phyloP scores from a whole-genome alignment of 805 yeast genomes.

The Starmera pachycereana region DNA sequence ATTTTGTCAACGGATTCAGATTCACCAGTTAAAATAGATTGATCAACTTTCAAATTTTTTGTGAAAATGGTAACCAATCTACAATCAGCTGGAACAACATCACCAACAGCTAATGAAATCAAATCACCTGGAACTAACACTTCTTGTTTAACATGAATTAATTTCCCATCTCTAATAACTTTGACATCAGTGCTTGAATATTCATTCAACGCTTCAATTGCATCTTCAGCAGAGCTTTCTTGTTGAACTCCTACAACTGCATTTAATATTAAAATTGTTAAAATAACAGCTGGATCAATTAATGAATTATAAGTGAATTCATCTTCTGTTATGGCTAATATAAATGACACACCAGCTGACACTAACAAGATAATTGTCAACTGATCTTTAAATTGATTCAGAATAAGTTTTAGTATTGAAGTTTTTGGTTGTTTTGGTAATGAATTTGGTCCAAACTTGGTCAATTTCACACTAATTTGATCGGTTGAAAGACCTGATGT shows the following conservation, averaged over 20 bases:
- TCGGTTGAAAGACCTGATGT: slow-evolving; percentile 8
- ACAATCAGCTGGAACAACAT: slow-evolving; percentile 39
- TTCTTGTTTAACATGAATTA: slow-evolving; percentile 31
- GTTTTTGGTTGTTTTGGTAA: slow-evolving; percentile 27
- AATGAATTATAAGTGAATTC: slow-evolving; percentile 22
- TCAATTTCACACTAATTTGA: slow-evolving; percentile 9
- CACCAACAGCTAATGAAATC: slow-evolving; percentile 27
- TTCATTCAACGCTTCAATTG: slow-evolving; percentile 37
- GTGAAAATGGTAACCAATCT: slow-evolving; percentile 28
- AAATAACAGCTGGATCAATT: slow-evolving; percentile 32
- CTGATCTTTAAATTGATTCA: slow-evolving; percentile 28
- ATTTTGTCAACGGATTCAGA: slow-evolving; percentile 29
- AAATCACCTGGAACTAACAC: slow-evolving; percentile 37
- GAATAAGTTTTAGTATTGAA: slow-evolving; percentile 23
- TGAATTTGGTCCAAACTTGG: slow-evolving; percentile 14
- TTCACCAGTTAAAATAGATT: slow-evolving; percentile 41
- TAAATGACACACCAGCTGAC: slow-evolving; percentile 24
- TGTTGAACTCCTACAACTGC: slow-evolving; percentile 41
- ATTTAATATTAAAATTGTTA: slow-evolving; percentile 33
- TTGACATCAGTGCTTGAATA: slow-evolving; percentile 37
- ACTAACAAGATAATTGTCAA: slow-evolving; percentile 23
- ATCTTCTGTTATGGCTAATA: slow-evolving; percentile 20
- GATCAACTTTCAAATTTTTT: slow-evolving; percentile 32
- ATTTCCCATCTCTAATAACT: slow-evolving; percentile 32
- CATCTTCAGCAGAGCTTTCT: slow-evolving; percentile 39